Percentiles rank a stretch among this genome's conserved stretches.
phyloP scores from a whole-genome alignment of 441 rosid species.

The Mallotus repandus region DNA sequence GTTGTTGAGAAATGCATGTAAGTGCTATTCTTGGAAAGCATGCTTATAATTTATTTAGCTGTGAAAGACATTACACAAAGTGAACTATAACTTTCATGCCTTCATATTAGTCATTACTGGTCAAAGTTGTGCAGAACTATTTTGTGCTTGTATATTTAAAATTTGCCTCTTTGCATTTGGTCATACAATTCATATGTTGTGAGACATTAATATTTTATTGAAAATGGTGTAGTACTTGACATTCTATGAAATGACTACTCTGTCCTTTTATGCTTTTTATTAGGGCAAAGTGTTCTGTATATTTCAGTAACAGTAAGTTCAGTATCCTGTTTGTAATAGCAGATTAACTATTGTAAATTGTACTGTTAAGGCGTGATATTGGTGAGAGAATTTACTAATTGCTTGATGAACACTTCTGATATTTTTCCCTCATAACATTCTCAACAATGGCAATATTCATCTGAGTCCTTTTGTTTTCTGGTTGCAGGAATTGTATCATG shows the following conservation, averaged over 20 bases:
- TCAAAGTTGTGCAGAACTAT: neutral
- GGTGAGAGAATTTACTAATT: neutral
- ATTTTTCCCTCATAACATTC: neutral
- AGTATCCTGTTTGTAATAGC: neutral
- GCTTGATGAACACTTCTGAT: neutral
- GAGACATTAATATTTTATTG: neutral
- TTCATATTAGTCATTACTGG: neutral
- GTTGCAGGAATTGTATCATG: constrained; percentile 93
- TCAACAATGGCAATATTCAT: constrained; percentile 1
- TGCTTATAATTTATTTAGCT: neutral
- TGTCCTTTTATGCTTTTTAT: neutral
- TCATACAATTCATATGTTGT: neutral
- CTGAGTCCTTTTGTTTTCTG: constrained; percentile 5
- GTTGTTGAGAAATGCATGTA: neutral
- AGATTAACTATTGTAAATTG: neutral
- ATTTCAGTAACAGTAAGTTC: constrained; percentile 1
- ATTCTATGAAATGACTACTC: neutral
- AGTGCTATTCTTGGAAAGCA: neutral
- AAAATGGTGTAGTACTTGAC: neutral
- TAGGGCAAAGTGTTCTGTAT: neutral
- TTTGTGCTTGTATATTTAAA: neutral
- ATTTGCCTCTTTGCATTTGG: neutral
- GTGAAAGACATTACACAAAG: neutral
- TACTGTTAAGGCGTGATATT: neutral
- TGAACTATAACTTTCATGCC: neutral